These are phyloP conservation scores for Russula ochroleuca DNA, from an alignment of 768 basidiomycete genomes.

Conservation along the genomic window DNA sequence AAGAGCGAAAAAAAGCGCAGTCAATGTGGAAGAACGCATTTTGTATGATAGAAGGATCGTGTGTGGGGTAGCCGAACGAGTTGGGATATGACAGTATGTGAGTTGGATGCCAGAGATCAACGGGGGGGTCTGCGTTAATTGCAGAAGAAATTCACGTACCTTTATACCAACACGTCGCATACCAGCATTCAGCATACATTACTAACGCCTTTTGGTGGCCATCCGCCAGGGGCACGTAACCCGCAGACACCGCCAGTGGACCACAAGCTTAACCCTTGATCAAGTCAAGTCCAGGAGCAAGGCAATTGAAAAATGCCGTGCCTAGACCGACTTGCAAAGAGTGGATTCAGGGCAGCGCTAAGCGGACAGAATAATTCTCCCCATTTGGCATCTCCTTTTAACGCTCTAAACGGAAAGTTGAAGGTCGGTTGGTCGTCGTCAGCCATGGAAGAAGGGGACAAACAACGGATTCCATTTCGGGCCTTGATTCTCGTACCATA, in stretches of 20 bases:
- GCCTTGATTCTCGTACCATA: background rate
- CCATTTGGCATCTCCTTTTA: background rate
- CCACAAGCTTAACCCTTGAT: background rate
- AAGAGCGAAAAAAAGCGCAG: background rate
- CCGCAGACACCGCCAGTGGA: too few species aligned
- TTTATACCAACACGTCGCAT: background rate
- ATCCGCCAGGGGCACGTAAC: too few species aligned
- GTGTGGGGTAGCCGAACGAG: background rate
- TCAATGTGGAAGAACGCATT: background rate
- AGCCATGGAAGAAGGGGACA: background rate
- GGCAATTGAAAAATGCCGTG: background rate
- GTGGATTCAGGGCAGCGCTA: background rate
- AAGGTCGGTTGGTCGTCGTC: too few species aligned
- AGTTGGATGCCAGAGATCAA: too few species aligned
- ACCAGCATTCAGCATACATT: background rate
- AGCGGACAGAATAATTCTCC: background rate
- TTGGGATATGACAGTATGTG: too few species aligned
- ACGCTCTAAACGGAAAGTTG: background rate
- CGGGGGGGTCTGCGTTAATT: background rate
- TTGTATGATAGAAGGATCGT: background rate
- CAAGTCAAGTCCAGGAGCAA: background rate
- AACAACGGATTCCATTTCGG: background rate
- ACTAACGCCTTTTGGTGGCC: background rate
- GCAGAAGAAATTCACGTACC: background rate
- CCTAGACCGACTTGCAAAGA: background rate